Percentiles rank a stretch among this genome's conserved stretches.
Conservation (phyloP, 2,329 filamentous ascomycete species). For the Microdochium paspali region DNA sequence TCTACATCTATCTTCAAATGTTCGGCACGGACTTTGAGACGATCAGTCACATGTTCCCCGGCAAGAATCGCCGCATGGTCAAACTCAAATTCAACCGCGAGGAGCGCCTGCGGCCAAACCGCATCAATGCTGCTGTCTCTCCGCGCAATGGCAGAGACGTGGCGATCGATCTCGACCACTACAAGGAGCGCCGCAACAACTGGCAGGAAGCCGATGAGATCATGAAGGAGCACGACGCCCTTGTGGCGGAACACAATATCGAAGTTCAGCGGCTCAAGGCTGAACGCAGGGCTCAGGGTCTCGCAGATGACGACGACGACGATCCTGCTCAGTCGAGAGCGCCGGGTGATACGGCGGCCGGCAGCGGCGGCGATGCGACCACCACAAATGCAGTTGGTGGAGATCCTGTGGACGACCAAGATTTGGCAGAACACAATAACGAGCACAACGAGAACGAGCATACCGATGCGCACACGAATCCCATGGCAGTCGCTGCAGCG, state of each 20-base stretch:
- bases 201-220: slow-evolving; percentile 43
- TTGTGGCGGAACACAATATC: slow-evolving; percentile 33
- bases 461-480: neutral
- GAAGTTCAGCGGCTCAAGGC: slow-evolving; percentile 32
- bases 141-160: slow-evolving; percentile 42
- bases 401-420: no score
- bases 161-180: slow-evolving; percentile 51
- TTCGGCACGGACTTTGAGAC: slow-evolving; percentile 80
- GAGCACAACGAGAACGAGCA: neutral
- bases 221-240: slow-evolving; percentile 40
- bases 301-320: slow-evolving; percentile 29
- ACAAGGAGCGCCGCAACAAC: slow-evolving; percentile 39
- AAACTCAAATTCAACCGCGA: slow-evolving; percentile 80
- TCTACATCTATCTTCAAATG: slow-evolving; percentile 65
- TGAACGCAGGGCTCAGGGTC: slow-evolving; percentile 22
- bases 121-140: slow-evolving; percentile 55
- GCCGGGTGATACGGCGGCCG: no score
- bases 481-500: neutral
- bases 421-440: no score
- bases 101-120: slow-evolving; percentile 55
- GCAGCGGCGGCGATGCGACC: no score
- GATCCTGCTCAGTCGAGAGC: slow-evolving; percentile 36
- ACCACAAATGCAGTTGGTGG: no score
- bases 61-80: slow-evolving; percentile 61
- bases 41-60: slow-evolving; percentile 67